Conservation (phyloP, 345 rosid species). For the Pistacia atlantica region DNA sequence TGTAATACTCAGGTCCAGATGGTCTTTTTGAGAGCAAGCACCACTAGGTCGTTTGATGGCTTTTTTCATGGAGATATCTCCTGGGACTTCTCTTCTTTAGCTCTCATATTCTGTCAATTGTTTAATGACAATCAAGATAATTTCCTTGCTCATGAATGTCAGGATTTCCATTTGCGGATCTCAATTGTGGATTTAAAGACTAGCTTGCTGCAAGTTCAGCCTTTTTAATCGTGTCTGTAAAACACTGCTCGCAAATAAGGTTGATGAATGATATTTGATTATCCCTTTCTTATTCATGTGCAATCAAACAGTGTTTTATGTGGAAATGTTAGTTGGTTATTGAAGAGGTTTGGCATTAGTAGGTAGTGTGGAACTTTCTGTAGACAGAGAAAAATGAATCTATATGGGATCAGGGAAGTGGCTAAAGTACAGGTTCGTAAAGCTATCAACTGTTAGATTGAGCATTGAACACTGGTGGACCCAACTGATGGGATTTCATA, state of each 20-base stretch:
- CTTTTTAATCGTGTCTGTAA: not conserved
- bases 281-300: not conserved
- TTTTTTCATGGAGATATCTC: not conserved
- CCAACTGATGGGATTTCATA: not conserved
- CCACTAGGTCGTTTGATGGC: constrained; percentile 42
- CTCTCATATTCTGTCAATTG: constrained; percentile 1
- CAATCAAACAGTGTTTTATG: not conserved
- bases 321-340: not conserved
- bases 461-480: not conserved
- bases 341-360: not conserved
- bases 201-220: constrained; percentile 14
- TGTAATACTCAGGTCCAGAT: constrained; percentile 73
- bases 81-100: not conserved
- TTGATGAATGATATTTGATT: constrained; percentile 11
- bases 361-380: too few species aligned
- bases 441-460: too few species aligned
- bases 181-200: constrained; percentile 7
- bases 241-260: constrained; percentile 24
- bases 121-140: constrained; percentile 3
- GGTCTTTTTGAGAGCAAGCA: constrained; percentile 76
- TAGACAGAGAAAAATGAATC: too few species aligned
- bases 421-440: too few species aligned
- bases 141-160: constrained; percentile 10
- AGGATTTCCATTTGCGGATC: not conserved
- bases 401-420: too few species aligned